phyloP scores from a whole-genome alignment of 192 early-diverging fungal species.

The Backusella macrospora region DNA sequence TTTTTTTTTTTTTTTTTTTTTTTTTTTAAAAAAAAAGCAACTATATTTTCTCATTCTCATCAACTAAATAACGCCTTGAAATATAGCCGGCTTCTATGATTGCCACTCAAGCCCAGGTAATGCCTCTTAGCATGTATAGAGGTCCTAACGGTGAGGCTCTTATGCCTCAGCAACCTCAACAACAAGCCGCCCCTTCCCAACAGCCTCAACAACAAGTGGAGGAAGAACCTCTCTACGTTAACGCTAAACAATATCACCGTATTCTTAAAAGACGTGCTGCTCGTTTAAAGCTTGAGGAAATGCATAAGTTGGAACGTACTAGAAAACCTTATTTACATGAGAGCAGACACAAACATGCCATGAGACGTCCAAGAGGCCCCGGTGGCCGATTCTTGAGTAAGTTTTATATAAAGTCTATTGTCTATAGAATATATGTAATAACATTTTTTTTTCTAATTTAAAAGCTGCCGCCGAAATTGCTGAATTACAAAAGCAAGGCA shows the following conservation, averaged over 20 bases:
- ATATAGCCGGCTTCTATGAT: constrained; percentile 12
- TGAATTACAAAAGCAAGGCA: constrained; percentile 52
- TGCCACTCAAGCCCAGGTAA: constrained; percentile 11
- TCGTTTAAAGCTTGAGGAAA: constrained; percentile 79
- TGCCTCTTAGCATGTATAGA: constrained; percentile 15
- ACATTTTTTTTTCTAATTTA: not conserved
- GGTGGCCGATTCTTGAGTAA: constrained; percentile 91
- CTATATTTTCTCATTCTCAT: not conserved
- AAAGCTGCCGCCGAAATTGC: constrained; percentile 71
- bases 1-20: no score
- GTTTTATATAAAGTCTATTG: not conserved
- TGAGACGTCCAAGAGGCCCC: constrained; percentile 95
- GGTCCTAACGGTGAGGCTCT: constrained; percentile 1
- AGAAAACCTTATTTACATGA: constrained; percentile 98
- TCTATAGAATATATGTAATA: no score
- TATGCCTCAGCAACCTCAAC: not conserved
- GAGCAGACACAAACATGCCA: constrained; percentile 95
- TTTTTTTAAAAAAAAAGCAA: not conserved
- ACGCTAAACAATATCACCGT: constrained; percentile 97
- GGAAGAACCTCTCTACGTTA: constrained; percentile 94
- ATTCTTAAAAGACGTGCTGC: constrained; percentile 95
- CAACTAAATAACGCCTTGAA: no score
- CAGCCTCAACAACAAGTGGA: constrained; percentile 20
- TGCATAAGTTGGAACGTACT: constrained; percentile 72
- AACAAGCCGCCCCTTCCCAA: not conserved